These are phyloP conservation scores for Thelonectria blattea DNA, from an alignment of 2,329 filamentous ascomycete species.

Conservation along the genomic window DNA sequence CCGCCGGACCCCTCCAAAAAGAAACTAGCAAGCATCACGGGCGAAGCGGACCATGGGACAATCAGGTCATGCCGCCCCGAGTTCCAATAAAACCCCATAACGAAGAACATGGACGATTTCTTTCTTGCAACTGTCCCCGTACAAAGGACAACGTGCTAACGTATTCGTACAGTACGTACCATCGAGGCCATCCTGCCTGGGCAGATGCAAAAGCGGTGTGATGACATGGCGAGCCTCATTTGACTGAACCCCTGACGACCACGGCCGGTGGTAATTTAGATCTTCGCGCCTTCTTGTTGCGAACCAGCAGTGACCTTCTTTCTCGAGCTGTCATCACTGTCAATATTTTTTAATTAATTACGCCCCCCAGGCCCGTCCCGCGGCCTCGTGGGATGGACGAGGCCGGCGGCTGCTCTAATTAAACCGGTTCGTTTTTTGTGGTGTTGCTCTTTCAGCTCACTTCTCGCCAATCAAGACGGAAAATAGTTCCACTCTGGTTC, in stretches of 20 bases:
- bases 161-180: neutral
- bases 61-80: too few species aligned
- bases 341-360: constrained; percentile 8
- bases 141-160: too few species aligned
- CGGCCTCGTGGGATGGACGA: constrained; percentile 11
- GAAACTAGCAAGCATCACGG: too few species aligned
- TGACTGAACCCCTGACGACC: neutral
- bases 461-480: constrained; percentile 8
- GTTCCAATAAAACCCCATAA: too few species aligned
- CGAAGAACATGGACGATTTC: too few species aligned
- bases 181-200: too few species aligned
- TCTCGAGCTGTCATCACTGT: neutral
- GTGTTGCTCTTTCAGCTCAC: neutral
- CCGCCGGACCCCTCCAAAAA: too few species aligned
- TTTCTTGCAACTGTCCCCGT: too few species aligned
- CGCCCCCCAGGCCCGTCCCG: neutral
- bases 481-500: too few species aligned
- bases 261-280: constrained; percentile 14
- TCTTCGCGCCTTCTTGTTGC: constrained; percentile 7
- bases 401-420: neutral
- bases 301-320: too few species aligned
- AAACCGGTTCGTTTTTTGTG: neutral
- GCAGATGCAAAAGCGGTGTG: constrained; percentile 17
- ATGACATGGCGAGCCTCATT: constrained; percentile 14
- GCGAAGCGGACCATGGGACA: too few species aligned